Base-by-base conservation (phyloP, 495 filamentous ascomycete species). In the Tuber magnatum region DNA sequence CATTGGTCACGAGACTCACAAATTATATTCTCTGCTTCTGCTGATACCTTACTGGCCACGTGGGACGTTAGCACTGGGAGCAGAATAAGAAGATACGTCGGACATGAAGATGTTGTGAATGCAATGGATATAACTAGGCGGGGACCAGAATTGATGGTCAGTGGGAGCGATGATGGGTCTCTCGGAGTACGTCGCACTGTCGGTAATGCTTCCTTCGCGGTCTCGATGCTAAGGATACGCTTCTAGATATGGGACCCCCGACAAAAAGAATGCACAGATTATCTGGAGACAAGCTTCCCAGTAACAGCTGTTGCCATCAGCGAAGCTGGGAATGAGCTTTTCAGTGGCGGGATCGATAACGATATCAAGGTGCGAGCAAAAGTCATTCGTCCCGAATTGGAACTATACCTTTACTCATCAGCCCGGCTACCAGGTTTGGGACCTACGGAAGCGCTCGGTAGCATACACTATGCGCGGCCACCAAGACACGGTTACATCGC, bases 1-100 rank as follows among this genome's bases (percentile, higher is more conserved):
- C 92, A 95, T 82, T 99, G 96, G 96, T 96, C 95, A 9, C 91
- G 95, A 83, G 94, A 98, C 84, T 95, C 93, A 43, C 88, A 90
- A 81, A 90, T 93, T 71, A 84, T 99, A 76, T 97, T 95, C 82
- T 97, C 96, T 43, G 94, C 94, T 42, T 97, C 94, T 56, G 92
- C 89, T 86, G 93, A 92, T 75, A 73, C 74, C 43, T 68, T 81
- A n/a, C 86, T 99, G 51, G 94, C 94, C 56, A 97, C 92, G 83
- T 99, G 95, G 95, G 94, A 99, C 82, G 83, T 95, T 35, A 93
- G 94, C 75, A 93, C 92, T 6, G 93, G 94, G 1, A 85, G 88
- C 69, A 89, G 95, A 81, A 95, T 98, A 87, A 90, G 95, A 74
- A 88, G 93, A 79, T 95, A 99, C 83, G 85, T 93, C 32, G 94